These are phyloP conservation scores for Lipomyces yamadae DNA, from an alignment of 805 yeast species.

Conservation along the genomic window DNA sequence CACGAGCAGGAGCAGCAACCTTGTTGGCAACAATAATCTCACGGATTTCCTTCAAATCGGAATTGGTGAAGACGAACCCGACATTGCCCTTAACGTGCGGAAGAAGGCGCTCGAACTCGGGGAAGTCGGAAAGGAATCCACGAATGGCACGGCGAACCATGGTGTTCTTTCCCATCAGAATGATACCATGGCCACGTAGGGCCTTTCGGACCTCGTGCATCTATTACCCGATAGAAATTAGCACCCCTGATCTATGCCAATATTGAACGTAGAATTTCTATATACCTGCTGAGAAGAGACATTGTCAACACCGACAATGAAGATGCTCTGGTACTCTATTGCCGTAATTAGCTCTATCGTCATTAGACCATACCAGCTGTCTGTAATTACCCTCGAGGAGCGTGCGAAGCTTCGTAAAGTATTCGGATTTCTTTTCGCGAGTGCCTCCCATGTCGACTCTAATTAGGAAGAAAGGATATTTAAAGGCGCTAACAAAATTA, in stretches of 20 bases:
- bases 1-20: constrained; percentile 99
- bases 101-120: constrained; percentile 92
- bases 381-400: constrained; percentile 63
- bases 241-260: not conserved
- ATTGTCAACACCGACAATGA: constrained; percentile 99
- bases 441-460: constrained; percentile 99
- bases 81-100: constrained; percentile 97
- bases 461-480: constrained; percentile 79
- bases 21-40: constrained; percentile 86
- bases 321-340: constrained; percentile 91
- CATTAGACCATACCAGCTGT: not conserved
- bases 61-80: constrained; percentile 99
- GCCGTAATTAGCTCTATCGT: not conserved
- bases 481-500: constrained; percentile 59
- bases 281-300: constrained; percentile 92
- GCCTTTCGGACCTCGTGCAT: constrained; percentile 99
- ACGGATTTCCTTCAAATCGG: constrained; percentile 89
- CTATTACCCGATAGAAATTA: constrained; percentile 1
- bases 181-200: constrained; percentile 92
- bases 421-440: constrained; percentile 96
- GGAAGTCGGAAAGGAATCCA: constrained; percentile 89
- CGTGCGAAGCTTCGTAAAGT: constrained; percentile 93
- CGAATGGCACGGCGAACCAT: constrained; percentile 99
- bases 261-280: not conserved
- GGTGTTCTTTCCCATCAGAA: constrained; percentile 99